A percentile compares a stretch with the other conserved stretches of the same genome.
Conservation (phyloP, 1,284 basidiomycete species). For the Trichosporon sp. region DNA sequence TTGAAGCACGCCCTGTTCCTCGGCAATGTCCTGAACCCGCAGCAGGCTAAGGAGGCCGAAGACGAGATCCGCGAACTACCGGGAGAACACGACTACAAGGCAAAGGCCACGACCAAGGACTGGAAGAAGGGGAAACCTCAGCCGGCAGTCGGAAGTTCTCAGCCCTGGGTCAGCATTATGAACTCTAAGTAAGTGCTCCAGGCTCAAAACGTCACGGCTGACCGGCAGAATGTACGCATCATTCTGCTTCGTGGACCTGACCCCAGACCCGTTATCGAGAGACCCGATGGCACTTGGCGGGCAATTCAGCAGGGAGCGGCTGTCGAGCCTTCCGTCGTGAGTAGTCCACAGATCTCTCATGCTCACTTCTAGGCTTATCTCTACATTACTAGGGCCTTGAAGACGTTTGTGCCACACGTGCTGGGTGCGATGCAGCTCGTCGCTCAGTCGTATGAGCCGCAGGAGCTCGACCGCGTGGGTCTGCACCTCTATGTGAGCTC, state of each 20-base stretch:
- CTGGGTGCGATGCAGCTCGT: slow-evolving; percentile 75
- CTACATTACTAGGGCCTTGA: slow-evolving; percentile 74
- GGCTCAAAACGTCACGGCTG: not conserved
- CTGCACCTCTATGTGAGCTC: slow-evolving; percentile 61
- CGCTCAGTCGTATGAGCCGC: slow-evolving; percentile 59
- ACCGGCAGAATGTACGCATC: slow-evolving; percentile 6
- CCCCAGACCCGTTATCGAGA: slow-evolving; percentile 68
- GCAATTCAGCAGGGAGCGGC: slow-evolving; percentile 70
- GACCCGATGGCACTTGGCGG: slow-evolving; percentile 66
- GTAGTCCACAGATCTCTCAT: slow-evolving; percentile 3
- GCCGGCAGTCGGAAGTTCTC: slow-evolving; percentile 58
- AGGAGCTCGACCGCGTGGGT: slow-evolving; percentile 64
- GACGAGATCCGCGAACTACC: slow-evolving; percentile 44
- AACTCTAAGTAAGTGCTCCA: slow-evolving; percentile 61
- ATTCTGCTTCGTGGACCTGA: slow-evolving; percentile 15
- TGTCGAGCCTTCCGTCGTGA: slow-evolving; percentile 59
- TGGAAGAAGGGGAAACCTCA: slow-evolving; percentile 10
- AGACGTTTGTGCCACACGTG: slow-evolving; percentile 66
- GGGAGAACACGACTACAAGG: slow-evolving; percentile 10
- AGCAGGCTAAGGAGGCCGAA: slow-evolving; percentile 49
- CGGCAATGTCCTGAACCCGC: slow-evolving; percentile 56
- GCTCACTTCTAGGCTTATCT: slow-evolving; percentile 56
- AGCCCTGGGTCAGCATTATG: slow-evolving; percentile 90
- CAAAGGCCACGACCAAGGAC: not conserved
- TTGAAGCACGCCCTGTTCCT: slow-evolving; percentile 73